phyloP scores from a whole-genome alignment of 2,329 filamentous ascomycete genomes.

The Cadophora gregata region DNA sequence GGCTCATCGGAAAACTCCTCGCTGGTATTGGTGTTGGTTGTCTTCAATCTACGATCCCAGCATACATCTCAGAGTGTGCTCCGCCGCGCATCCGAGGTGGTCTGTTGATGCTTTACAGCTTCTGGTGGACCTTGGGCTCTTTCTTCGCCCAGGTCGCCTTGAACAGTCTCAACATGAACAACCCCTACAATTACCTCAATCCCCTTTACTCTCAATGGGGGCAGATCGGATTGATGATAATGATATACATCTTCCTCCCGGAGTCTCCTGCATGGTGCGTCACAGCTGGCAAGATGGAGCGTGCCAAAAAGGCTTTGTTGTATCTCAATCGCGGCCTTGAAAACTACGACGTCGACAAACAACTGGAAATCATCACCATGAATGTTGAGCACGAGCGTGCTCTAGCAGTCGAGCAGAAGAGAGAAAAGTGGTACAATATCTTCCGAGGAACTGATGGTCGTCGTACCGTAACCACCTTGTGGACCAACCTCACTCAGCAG shows the following conservation, averaged over 20 bases:
- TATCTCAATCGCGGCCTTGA: neutral
- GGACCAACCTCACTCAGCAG: conserved; percentile 32
- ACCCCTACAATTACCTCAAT: neutral
- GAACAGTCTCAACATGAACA: conserved; percentile 38
- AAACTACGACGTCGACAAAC: neutral
- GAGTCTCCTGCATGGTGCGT: conserved; percentile 45
- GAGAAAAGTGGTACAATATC: conserved; percentile 43
- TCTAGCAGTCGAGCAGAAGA: conserved; percentile 28
- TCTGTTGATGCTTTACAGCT: conserved; percentile 24
- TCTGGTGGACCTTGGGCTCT: conserved; percentile 50
- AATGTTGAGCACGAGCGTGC: neutral
- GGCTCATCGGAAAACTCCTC: conserved; percentile 29
- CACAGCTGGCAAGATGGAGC: conserved; percentile 30
- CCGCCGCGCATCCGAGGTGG: conserved; percentile 27
- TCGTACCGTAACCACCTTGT: neutral
- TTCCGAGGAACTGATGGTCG: conserved; percentile 40
- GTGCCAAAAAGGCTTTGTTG: conserved; percentile 31
- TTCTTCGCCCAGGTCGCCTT: conserved; percentile 50
- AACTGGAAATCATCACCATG: neutral
- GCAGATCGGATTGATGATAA: conserved; percentile 48
- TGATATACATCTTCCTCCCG: conserved; percentile 48
- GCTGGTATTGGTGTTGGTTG: conserved; percentile 31
- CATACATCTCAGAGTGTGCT: conserved; percentile 27
- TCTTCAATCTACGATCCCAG: conserved; percentile 29
- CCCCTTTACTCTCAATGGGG: conserved; percentile 54